These are phyloP conservation scores for Globisporangium rhizosaccharum DNA, from an alignment of 352 stramenopile species.

Conservation along the genomic window DNA sequence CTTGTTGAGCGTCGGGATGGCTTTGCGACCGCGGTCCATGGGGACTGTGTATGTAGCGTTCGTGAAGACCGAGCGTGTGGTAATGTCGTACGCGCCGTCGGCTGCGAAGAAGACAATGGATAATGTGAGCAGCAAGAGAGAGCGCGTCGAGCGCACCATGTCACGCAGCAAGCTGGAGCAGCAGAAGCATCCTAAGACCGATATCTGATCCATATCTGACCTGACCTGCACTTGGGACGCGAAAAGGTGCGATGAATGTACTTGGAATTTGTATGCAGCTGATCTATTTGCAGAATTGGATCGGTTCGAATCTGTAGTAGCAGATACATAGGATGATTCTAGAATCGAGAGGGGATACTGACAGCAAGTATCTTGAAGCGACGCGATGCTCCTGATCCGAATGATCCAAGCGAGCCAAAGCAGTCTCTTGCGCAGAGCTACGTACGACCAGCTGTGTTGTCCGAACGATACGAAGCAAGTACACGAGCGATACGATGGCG, in stretches of 20 bases:
- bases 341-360: too few species aligned
- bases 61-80: not conserved
- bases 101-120: not conserved
- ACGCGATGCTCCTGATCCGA: not conserved
- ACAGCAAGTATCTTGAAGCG: slow-evolving; percentile 1
- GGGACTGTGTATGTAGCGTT: not conserved
- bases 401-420: too few species aligned
- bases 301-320: not conserved
- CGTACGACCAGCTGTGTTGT: too few species aligned
- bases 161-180: not conserved
- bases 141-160: not conserved
- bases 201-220: too few species aligned
- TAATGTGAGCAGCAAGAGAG: not conserved
- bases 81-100: not conserved
- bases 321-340: not conserved
- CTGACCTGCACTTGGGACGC: too few species aligned
- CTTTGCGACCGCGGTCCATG: slow-evolving; percentile 84
- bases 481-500: slow-evolving; percentile 13
- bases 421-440: too few species aligned
- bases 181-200: not conserved
- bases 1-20: slow-evolving; percentile 84
- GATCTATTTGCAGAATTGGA: not conserved
- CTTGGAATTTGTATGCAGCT: too few species aligned
- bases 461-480: not conserved
- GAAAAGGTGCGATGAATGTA: too few species aligned